A percentile compares a stretch with the other conserved stretches of the same genome.
These are phyloP conservation scores for Aristolochia californica DNA, from an alignment of 164 flowering plant genomes.

Conservation along the genomic window DNA sequence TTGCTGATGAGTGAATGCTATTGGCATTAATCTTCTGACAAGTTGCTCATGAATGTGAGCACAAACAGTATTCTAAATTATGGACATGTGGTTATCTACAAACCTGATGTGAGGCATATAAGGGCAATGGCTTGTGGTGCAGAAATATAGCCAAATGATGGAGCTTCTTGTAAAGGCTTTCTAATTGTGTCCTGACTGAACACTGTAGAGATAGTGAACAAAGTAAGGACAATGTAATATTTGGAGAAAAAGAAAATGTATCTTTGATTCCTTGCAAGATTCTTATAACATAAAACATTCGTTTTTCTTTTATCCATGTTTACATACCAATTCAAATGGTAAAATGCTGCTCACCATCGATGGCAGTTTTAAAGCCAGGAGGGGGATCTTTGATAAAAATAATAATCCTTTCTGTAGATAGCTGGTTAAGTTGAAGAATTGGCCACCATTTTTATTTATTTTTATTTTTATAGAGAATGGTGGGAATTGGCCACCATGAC, in stretches of 20 bases:
- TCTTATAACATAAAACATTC: neutral
- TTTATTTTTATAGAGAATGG: too few relatives aligned
- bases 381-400: constrained; percentile 30
- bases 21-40: too few relatives aligned
- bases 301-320: neutral
- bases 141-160: constrained; percentile 27
- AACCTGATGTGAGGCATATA: constrained; percentile 97
- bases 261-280: too few relatives aligned
- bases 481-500: constrained; percentile 39
- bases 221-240: too few relatives aligned
- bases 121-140: constrained; percentile 62
- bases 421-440: constrained; percentile 16
- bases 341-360: constrained; percentile 17
- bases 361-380: constrained; percentile 7
- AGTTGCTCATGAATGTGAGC: too few relatives aligned
- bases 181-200: constrained; percentile 27
- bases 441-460: too few relatives aligned
- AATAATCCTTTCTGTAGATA: constrained; percentile 43
- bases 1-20: neutral
- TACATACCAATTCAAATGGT: neutral
- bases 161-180: constrained; percentile 9
- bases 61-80: neutral
- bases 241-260: too few relatives aligned
- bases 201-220: constrained; percentile 14
- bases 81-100: too few relatives aligned